A percentile compares a stretch with the other conserved stretches of the same genome.
Evolutionary conservation across 2,329 filamentous ascomycete genomes (phyloP).

Genomic region (Xylariaceae sp.): DNA sequence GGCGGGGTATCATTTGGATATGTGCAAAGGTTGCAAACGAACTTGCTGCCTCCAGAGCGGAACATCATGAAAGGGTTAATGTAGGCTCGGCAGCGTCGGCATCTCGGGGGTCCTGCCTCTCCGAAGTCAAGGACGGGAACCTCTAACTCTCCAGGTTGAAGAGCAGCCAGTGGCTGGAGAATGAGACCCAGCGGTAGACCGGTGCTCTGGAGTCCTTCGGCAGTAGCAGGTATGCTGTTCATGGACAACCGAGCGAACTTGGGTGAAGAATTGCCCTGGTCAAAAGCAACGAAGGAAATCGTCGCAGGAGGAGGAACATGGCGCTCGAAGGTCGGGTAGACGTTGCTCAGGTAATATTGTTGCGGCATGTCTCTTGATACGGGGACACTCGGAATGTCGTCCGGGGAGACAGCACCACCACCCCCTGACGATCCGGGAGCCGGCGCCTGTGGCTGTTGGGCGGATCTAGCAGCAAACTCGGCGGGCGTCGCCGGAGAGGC

Average conservation of each 20-base stretch:
- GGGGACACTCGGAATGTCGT: slow-evolving; percentile 90
- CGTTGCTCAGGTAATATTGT: slow-evolving; percentile 76
- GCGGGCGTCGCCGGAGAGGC: slow-evolving; percentile 37
- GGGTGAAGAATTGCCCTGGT: slow-evolving; percentile 94
- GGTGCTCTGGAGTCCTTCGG: slow-evolving; percentile 74
- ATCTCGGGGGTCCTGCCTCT: slow-evolving; percentile 81
- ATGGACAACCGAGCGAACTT: slow-evolving; percentile 88
- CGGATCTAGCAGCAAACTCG: slow-evolving; percentile 43
- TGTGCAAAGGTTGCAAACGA: slow-evolving; percentile 96
- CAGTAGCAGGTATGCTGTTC: slow-evolving; percentile 83
- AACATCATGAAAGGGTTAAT: slow-evolving; percentile 99
- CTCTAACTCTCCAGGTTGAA: slow-evolving; percentile 77
- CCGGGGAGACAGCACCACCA: slow-evolving; percentile 74
- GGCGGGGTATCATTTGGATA: slow-evolving; percentile 91
- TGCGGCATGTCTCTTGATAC: slow-evolving; percentile 76
- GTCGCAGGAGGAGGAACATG: slow-evolving; percentile 85
- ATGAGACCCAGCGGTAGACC: slow-evolving; percentile 81
- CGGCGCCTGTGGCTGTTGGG: slow-evolving; percentile 33
- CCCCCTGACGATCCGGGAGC: slow-evolving; percentile 57
- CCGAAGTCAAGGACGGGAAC: slow-evolving; percentile 95
- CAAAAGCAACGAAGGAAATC: slow-evolving; percentile 85
- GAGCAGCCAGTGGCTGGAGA: slow-evolving; percentile 77
- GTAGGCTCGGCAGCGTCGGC: slow-evolving; percentile 87
- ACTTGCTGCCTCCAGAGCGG: slow-evolving; percentile 86
- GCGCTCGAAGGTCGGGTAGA: slow-evolving; percentile 93